A percentile compares a stretch with the other conserved stretches of the same genome.
Conservation (phyloP, 345 rosid genomes). For the Citrus reticulata region DNA sequence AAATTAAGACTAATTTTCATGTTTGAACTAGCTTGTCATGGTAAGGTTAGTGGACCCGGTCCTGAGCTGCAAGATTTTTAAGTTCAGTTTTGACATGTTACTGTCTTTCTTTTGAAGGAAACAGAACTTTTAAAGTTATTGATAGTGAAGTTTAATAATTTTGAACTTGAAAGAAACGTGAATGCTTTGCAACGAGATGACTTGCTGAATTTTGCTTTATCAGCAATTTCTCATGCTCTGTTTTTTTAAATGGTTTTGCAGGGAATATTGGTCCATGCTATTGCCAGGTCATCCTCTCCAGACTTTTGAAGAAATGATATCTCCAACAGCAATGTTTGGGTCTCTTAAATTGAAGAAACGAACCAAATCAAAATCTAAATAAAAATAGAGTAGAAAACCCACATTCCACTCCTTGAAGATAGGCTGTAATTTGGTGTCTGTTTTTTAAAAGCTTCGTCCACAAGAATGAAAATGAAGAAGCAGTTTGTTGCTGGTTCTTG, state of each 20-base stretch:
- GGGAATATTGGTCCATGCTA: conserved; percentile 7
- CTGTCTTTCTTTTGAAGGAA: no score
- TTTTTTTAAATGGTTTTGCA: not conserved
- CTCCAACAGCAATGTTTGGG: not conserved
- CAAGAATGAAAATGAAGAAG: not conserved
- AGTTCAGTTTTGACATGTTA: not conserved
- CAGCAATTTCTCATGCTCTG: not conserved
- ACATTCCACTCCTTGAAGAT: not conserved
- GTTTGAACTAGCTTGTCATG: not conserved
- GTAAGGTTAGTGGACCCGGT: conserved; percentile 16
- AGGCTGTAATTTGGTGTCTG: not conserved
- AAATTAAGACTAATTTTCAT: not conserved
- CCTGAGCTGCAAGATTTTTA: not conserved
- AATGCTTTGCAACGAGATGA: not conserved
- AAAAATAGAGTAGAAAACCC: not conserved
- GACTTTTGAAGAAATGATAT: not conserved
- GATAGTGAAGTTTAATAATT: not conserved
- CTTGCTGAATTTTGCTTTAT: not conserved
- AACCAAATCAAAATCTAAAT: not conserved
- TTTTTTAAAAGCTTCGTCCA: not conserved
- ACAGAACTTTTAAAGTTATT: not conserved
- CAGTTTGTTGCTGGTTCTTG: not conserved
- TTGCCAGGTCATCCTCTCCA: not conserved
- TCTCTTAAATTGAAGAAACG: not conserved
- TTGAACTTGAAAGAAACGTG: not conserved